Base-by-base conservation (phyloP, 306 rosid species). In the Cercis canadensis region DNA sequence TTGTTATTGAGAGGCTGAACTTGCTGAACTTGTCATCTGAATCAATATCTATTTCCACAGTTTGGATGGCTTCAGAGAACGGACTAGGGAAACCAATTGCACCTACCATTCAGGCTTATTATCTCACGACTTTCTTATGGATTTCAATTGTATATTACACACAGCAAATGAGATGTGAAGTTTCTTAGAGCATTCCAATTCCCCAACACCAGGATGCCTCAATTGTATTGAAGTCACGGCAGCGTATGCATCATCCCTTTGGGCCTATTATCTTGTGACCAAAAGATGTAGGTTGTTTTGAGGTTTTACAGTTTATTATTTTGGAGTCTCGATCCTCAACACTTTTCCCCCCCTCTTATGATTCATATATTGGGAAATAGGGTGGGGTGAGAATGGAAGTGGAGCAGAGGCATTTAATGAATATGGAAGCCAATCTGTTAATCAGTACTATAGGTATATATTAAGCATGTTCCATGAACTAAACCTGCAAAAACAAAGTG, bases 1-100 rank as follows among this genome's bases (percentile, higher is more conserved):
- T 29, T 45, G 19, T 29, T 56, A 34, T 15, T 31, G 19, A 16
- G 19, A 53, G n/a, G 31, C 15, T 54, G 54, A 14, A 60, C 37
- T 65, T 7, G 11, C 17, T 36, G 6, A 16, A 33, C 50, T 21
- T 45, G 47, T 69, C 51, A 32, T 18, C 80, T 81, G 47, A 83
- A 70, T 16, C 12, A 4, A 5, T 16, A 13, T 67, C 9, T 15
- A 65, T 67, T 53, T 66, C 39, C 75, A 41, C 95, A 91, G 99
- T 14, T 91, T 37, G 91, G 95, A 33, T 94, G 96, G 96, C 80
- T 81, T 10, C 87, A 87, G 79, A 91, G 43, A 81, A 76, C 80
- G 17, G 92, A 86, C 19, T 90, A 89, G 62, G 84, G 71, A 50
- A 14, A 39, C 73, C 66, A 66, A 69, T 13, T 50, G 50, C 57